Percentiles rank a stretch among this genome's conserved stretches.
phyloP scores from a whole-genome alignment of 73 alveolate genomes.

The Breviolum minutum region DNA sequence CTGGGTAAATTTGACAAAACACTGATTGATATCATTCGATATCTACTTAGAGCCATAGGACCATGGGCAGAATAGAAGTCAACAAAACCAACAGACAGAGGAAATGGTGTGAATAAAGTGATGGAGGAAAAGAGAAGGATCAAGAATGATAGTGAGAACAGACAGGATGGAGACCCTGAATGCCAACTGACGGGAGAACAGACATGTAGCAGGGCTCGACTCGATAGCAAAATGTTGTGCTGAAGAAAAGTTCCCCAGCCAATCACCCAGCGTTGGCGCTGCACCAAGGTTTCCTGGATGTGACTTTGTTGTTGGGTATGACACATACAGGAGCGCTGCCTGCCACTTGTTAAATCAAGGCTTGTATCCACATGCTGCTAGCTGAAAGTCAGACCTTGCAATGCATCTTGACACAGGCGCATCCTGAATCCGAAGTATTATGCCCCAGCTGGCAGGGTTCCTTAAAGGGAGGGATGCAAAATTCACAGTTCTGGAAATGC shows the following conservation, averaged over 20 bases:
- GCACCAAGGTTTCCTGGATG: constrained; percentile 69
- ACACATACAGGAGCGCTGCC: constrained; percentile 51
- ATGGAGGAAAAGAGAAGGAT: neutral
- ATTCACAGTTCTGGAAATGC: neutral
- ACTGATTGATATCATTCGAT: neutral
- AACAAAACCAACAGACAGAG: neutral
- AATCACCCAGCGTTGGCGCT: neutral
- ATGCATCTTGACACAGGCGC: constrained; percentile 24
- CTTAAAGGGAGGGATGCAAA: too few relatives aligned
- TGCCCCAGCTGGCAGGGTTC: constrained; percentile 59
- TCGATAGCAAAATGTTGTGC: neutral
- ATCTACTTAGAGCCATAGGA: neutral
- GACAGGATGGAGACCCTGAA: neutral
- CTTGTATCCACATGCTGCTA: neutral
- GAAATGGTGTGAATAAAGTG: neutral
- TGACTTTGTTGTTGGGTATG: constrained; percentile 63
- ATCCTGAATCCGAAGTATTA: constrained; percentile 68
- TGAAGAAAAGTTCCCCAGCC: neutral
- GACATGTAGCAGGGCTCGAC: neutral
- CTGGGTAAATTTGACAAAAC: neutral
- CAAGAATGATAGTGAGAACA: neutral
- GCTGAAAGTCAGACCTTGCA: too few relatives aligned
- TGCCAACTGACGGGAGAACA: neutral
- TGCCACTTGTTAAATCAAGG: neutral
- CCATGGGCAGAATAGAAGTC: neutral